phyloP scores from a whole-genome alignment of 208 protist genomes.

The Wallacemonas sp. region DNA sequence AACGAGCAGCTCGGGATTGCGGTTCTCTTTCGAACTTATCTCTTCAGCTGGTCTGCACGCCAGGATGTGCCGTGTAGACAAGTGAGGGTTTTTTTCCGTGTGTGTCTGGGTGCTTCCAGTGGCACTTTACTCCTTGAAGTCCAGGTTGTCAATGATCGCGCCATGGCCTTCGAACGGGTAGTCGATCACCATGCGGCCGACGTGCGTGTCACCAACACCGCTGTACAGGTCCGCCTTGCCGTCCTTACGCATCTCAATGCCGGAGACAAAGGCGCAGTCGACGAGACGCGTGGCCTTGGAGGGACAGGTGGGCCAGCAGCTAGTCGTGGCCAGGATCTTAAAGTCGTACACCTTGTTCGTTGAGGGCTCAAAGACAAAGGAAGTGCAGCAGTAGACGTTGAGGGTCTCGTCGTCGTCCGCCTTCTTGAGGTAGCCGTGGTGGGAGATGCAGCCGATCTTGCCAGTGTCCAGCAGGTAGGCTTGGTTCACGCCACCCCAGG shows the following conservation, averaged over 20 bases:
- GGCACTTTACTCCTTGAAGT: conserved; percentile 11
- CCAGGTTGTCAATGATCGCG: conserved; percentile 16
- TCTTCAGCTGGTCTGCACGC: no score
- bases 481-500: conserved; percentile 64
- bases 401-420: conserved; percentile 25
- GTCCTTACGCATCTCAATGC: conserved; percentile 18
- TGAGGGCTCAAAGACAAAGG: conserved; percentile 53
- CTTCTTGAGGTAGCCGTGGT: conserved; percentile 57
- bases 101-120: background rate
- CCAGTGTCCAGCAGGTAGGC: conserved; percentile 50
- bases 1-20: no score
- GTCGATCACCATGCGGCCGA: conserved; percentile 19
- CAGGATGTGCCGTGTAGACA: no score
- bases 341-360: conserved; percentile 56
- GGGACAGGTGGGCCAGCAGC: conserved; percentile 12
- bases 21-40: no score
- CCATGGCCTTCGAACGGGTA: conserved; percentile 24
- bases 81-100: no score
- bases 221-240: conserved; percentile 27
- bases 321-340: conserved; percentile 25
- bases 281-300: conserved; percentile 14
- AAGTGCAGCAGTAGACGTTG: conserved; percentile 69
- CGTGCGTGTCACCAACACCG: conserved; percentile 20
- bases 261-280: conserved; percentile 25
- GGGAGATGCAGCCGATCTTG: conserved; percentile 64